Base-by-base conservation (phyloP, 805 yeast genomes). In the Candida vaughaniae region DNA sequence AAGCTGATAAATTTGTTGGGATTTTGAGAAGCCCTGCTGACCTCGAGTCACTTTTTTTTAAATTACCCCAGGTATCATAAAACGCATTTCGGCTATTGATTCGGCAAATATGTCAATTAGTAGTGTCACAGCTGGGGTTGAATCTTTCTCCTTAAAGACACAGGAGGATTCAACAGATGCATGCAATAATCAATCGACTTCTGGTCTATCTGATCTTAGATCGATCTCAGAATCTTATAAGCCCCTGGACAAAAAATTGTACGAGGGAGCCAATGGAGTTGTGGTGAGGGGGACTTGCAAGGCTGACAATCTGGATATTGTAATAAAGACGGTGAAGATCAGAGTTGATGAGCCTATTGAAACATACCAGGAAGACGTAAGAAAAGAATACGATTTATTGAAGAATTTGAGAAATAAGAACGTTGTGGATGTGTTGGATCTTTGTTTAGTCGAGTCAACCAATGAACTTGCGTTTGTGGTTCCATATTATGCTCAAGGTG, bases 401-500 rank as follows among this genome's bases (percentile, higher is more conserved):
- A 51, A 51, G 32, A 17, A 17, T 18, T 56, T 69, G 33, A 41
- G 42, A 47, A 42, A 62, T 34, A 59, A 53, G 19, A 52, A 64
- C 33, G 50, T 66, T 4, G 57, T 61, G 7, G 46, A 48, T 7
- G 53, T 62, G 2, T 30, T 52, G 11, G 66, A 59, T 35, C 22
- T 67, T 12, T 52, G 55, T 3, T 35, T 37, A 18, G 41, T 41
- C 14, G 25, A 45, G 2, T 49, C 42, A 6, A 14, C 38, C 9
- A 22, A 22, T 5, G 57, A 56, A 23, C 49, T 64, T 12, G 63
- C 71, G 9, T 45, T 76, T 4, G 52, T 74, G 8, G 39, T 67
- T 17, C 73, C 73, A 10, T 73, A 52, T 48, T 73, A 65, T 51
- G 52, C 60, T 17, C 48, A 66, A 43, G 79, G 80, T 3, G 82